Conservation (phyloP, 352 stramenopile species). For the Pythium aquatile region DNA sequence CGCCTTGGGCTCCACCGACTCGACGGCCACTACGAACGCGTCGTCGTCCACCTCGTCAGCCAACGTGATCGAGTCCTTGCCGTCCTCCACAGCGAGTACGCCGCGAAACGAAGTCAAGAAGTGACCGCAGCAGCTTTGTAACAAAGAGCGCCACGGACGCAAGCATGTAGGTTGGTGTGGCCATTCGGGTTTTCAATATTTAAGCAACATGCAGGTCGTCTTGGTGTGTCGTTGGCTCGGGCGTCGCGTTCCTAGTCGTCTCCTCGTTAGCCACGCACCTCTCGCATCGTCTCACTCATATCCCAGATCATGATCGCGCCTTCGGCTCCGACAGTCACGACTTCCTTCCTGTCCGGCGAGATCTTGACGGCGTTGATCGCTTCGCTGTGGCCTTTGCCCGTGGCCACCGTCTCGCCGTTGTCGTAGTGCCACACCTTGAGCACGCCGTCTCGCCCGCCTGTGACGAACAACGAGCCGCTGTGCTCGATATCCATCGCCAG, state of each 20-base stretch:
- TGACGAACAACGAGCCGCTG: conserved; percentile 90
- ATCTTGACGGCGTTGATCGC: conserved; percentile 93
- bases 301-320: conserved; percentile 97
- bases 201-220: conserved; percentile 18
- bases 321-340: conserved; percentile 94
- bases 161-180: neutral
- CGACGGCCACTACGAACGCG: neutral
- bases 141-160: neutral
- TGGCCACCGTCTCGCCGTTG: conserved; percentile 88
- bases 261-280: conserved; percentile 13
- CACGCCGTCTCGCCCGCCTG: conserved; percentile 86
- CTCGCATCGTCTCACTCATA: conserved; percentile 43
- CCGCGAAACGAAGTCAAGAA: neutral
- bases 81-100: neutral
- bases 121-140: neutral
- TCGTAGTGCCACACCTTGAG: conserved; percentile 97
- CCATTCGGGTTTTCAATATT: conserved; percentile 13
- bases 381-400: conserved; percentile 92
- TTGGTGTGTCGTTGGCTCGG: neutral
- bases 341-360: conserved; percentile 89
- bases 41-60: neutral
- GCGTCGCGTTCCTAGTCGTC: neutral
- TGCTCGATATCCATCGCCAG: conserved; percentile 92
- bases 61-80: neutral
- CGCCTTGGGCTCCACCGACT: neutral